Evolutionary conservation across 225 moss, liverwort and hornwort genomes (phyloP).

Genomic region (Bryum argenteum): DNA sequence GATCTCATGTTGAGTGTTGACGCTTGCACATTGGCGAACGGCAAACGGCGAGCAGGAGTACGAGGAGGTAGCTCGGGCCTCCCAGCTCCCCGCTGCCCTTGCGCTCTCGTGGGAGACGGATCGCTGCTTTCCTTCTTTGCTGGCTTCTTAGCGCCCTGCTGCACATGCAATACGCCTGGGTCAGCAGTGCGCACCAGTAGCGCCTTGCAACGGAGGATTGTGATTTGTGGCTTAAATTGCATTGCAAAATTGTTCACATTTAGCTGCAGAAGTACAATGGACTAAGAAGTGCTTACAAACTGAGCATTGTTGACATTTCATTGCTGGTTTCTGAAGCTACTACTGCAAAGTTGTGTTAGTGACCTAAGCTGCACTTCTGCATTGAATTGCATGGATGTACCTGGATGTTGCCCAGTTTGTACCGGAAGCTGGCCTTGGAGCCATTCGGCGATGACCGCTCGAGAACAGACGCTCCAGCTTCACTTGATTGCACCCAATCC

Average conservation of each 20-base stretch:
- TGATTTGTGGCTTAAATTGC: too few species aligned
- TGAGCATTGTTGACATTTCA: too few species aligned
- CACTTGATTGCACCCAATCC: conserved; percentile 53
- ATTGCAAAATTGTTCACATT: too few species aligned
- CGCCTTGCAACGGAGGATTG: too few species aligned
- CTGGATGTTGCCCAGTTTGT: conserved; percentile 26
- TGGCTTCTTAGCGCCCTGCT: conserved; percentile 29
- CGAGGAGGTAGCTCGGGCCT: conserved; percentile 55
- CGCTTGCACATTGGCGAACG: conserved; percentile 56
- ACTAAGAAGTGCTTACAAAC: too few species aligned
- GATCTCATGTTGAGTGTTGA: conserved; percentile 44
- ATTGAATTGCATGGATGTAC: conserved; percentile 5
- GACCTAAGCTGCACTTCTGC: too few species aligned
- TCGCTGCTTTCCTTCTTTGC: conserved; percentile 23
- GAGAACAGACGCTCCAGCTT: conserved; percentile 10
- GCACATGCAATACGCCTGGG: background rate
- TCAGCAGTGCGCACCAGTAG: background rate
- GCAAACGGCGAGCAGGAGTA: conserved; percentile 57
- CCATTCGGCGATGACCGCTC: conserved; percentile 28
- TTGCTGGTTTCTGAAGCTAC: too few species aligned
- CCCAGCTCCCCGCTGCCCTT: conserved; percentile 35
- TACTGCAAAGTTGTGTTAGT: too few species aligned
- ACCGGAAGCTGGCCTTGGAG: conserved; percentile 24
- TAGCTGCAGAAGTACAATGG: too few species aligned
- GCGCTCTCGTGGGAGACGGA: conserved; percentile 40